A percentile compares a stretch with the other conserved stretches of the same genome.
Conservation (phyloP, 306 rosid species). For the Oxytropis ochrocephala region DNA sequence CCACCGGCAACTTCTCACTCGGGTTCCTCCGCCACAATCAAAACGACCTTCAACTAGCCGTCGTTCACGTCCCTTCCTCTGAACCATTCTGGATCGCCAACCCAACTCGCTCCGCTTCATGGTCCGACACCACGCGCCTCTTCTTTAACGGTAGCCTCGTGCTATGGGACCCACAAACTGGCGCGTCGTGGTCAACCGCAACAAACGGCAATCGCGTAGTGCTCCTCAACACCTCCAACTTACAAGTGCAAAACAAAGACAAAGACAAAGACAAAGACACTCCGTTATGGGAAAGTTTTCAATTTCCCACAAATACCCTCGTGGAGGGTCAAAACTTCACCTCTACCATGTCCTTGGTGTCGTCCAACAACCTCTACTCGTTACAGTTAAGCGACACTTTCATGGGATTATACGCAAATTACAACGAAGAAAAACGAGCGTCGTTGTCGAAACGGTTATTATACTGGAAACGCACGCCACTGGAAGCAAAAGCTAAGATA, state of each 20-base stretch:
- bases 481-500: slow-evolving; percentile 45
- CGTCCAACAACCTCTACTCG: slow-evolving; percentile 43
- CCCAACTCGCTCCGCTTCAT: slow-evolving; percentile 27
- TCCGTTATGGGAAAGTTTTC: slow-evolving; percentile 67
- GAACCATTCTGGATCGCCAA: slow-evolving; percentile 66
- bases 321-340: slow-evolving; percentile 71
- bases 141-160: slow-evolving; percentile 70
- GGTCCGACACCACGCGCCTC: slow-evolving; percentile 56
- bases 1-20: slow-evolving; percentile 54
- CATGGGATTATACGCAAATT: slow-evolving; percentile 49
- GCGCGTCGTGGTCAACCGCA: slow-evolving; percentile 58
- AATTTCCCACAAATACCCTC: slow-evolving; percentile 60
- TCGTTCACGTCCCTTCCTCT: slow-evolving; percentile 62
- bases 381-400: slow-evolving; percentile 47
- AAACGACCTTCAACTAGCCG: slow-evolving; percentile 47
- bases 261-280: not conserved
- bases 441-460: slow-evolving; percentile 22
- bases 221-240: slow-evolving; percentile 61
- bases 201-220: slow-evolving; percentile 37
- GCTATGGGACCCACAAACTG: slow-evolving; percentile 36
- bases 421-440: not conserved
- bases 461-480: slow-evolving; percentile 53
- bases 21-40: slow-evolving; percentile 64
- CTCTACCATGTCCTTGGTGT: slow-evolving; percentile 32
- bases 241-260: slow-evolving; percentile 29